These are phyloP conservation scores for Vanrija pseudolonga DNA, from an alignment of 1,284 basidiomycete species.

Conservation along the genomic window DNA sequence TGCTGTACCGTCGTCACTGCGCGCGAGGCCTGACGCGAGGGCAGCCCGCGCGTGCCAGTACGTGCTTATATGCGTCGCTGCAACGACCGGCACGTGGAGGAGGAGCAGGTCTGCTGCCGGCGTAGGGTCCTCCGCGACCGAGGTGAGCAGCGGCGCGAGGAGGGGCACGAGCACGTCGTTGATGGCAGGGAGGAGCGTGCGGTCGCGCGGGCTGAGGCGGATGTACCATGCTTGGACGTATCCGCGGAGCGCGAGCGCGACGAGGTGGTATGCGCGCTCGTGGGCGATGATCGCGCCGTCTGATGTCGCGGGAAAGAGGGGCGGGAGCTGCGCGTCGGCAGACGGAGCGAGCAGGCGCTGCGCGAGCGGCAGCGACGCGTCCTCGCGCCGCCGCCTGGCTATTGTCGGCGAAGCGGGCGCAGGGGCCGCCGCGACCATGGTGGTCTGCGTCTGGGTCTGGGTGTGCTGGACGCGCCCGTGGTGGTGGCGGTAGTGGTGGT, in stretches of 20 bases:
- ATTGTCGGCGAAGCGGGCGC: too few species aligned
- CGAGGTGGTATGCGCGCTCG: conserved; percentile 12
- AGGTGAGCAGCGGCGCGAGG: conserved; percentile 24
- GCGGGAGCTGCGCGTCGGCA: neutral
- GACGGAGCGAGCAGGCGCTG: neutral
- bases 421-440: too few species aligned
- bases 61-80: conserved; percentile 24
- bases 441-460: too few species aligned
- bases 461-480: too few species aligned
- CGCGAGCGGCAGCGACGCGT: neutral
- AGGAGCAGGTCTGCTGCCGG: conserved; percentile 21
- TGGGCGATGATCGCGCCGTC: neutral
- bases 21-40: neutral
- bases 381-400: neutral
- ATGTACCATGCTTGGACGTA: conserved; percentile 41
- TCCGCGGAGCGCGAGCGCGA: conserved; percentile 23
- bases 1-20: too few species aligned
- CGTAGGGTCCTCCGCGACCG: conserved; percentile 9
- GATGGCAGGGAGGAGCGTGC: conserved; percentile 13
- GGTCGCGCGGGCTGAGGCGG: conserved; percentile 35
- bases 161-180: conserved; percentile 14
- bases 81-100: conserved; percentile 26
- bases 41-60: conserved; percentile 23
- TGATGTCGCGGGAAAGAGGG: conserved; percentile 2
- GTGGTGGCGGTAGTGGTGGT: too few species aligned